phyloP scores from a whole-genome alignment of 495 filamentous ascomycete species.

The Aspergillus incahuasiensis region DNA sequence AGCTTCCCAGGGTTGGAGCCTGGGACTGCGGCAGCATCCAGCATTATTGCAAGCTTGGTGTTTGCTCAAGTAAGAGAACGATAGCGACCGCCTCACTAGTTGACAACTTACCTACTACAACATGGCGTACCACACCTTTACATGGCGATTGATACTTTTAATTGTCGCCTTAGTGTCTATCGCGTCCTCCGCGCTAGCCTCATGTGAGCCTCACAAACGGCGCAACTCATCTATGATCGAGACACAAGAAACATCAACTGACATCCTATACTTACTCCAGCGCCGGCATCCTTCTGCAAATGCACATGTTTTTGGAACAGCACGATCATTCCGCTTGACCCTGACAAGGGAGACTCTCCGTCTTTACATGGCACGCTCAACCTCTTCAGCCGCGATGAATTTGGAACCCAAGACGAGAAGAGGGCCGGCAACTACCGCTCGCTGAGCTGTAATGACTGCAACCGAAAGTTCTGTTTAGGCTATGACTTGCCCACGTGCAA shows the following conservation, averaged over 20 bases:
- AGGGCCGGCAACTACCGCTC: slow-evolving; percentile 33
- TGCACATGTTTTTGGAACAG: slow-evolving; percentile 91
- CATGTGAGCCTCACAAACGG: slow-evolving; percentile 1
- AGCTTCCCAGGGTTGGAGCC: too few species aligned
- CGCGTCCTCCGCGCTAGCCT: slow-evolving; percentile 26
- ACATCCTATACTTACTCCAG: slow-evolving; percentile 18
- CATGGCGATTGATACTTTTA: slow-evolving; percentile 17
- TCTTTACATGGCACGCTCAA: slow-evolving; percentile 23
- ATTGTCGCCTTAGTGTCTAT: slow-evolving; percentile 22
- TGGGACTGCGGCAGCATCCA: too few species aligned
- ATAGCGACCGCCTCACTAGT: not conserved
- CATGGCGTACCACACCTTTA: slow-evolving; percentile 12
- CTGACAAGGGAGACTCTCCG: slow-evolving; percentile 25
- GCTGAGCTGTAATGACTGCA: slow-evolving; percentile 77
- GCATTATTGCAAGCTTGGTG: not conserved
- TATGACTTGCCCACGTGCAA: slow-evolving; percentile 86
- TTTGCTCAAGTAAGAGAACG: not conserved
- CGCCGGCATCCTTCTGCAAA: slow-evolving; percentile 92
- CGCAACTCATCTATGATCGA: not conserved
- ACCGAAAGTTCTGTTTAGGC: slow-evolving; percentile 80
- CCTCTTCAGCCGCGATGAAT: slow-evolving; percentile 21
- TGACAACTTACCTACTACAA: not conserved
- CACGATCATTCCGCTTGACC: slow-evolving; percentile 67
- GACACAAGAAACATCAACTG: slow-evolving; percentile 8
- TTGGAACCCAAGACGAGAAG: slow-evolving; percentile 11